A percentile compares a stretch with the other conserved stretches of the same genome.
These are phyloP conservation scores for Neonectria faginata DNA, from an alignment of 2,329 filamentous ascomycete species.

Conservation along the genomic window DNA sequence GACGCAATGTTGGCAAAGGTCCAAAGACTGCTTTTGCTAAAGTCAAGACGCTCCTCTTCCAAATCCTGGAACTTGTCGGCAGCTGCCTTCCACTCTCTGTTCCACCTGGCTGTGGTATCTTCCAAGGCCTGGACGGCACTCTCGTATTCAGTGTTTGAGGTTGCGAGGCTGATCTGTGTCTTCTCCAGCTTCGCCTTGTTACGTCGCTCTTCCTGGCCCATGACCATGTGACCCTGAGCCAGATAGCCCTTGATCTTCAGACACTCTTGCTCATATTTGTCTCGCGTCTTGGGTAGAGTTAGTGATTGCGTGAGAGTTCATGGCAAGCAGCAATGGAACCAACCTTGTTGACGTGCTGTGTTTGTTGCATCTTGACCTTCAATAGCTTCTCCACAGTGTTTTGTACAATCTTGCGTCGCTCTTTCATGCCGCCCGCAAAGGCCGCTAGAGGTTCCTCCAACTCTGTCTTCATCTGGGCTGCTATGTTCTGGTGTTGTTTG, in stretches of 20 bases:
- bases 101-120: slow-evolving; percentile 95
- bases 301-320: slow-evolving; percentile 2
- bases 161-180: slow-evolving; percentile 94
- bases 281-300: slow-evolving; percentile 74
- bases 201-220: slow-evolving; percentile 98
- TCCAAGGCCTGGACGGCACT: slow-evolving; percentile 91
- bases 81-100: slow-evolving; percentile 96
- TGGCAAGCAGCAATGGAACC: slow-evolving; percentile 32
- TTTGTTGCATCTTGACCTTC: slow-evolving; percentile 94
- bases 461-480: slow-evolving; percentile 94
- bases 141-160: slow-evolving; percentile 94
- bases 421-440: slow-evolving; percentile 95
- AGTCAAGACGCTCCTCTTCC: slow-evolving; percentile 96
- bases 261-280: slow-evolving; percentile 97
- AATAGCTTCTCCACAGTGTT: slow-evolving; percentile 92
- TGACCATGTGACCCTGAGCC: slow-evolving; percentile 99
- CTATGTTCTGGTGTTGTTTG: slow-evolving; percentile 91
- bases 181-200: slow-evolving; percentile 99
- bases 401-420: slow-evolving; percentile 95
- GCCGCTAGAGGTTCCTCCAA: slow-evolving; percentile 92
- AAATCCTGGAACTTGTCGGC: slow-evolving; percentile 99
- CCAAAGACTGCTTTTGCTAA: slow-evolving; percentile 98
- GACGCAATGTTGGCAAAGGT: slow-evolving; percentile 97
- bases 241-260: slow-evolving; percentile 98
- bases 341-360: slow-evolving; percentile 90